Conservation (phyloP, 1,284 basidiomycete species). For the Ceratobasidium theobromae region DNA sequence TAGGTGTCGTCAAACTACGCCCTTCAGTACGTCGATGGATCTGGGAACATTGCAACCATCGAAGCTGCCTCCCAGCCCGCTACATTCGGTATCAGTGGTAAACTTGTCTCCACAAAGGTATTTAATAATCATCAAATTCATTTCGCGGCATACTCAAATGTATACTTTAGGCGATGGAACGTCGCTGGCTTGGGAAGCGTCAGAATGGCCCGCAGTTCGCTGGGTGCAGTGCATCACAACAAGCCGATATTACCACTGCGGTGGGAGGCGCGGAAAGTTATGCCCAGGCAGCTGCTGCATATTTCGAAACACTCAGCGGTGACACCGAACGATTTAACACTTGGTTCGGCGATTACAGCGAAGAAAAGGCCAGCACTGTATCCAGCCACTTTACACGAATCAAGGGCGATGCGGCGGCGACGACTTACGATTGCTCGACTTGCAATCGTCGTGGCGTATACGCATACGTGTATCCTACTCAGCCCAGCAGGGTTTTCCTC, state of each 20-base stretch:
- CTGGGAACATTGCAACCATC: neutral
- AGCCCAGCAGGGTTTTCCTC: constrained; percentile 5
- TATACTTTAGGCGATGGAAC: no score
- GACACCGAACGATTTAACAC: neutral
- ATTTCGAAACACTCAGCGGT: neutral
- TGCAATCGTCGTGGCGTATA: neutral
- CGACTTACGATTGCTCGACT: constrained; percentile 5
- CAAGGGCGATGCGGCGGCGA: neutral
- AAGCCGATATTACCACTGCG: neutral
- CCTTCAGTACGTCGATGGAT: neutral
- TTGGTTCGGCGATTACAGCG: constrained; percentile 25
- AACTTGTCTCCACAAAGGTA: neutral
- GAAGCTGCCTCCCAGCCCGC: neutral
- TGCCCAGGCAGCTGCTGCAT: neutral
- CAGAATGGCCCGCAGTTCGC: no score
- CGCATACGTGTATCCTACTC: constrained; percentile 17
- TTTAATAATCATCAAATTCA: neutral
- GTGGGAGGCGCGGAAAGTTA: neutral
- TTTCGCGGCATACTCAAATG: neutral
- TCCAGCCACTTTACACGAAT: neutral
- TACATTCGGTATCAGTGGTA: neutral
- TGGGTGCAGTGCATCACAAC: neutral
- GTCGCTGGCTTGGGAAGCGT: no score
- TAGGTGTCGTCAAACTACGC: neutral
- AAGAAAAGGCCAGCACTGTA: neutral